phyloP scores from a whole-genome alignment of 257 asterid species.

The Agastache rugosa region DNA sequence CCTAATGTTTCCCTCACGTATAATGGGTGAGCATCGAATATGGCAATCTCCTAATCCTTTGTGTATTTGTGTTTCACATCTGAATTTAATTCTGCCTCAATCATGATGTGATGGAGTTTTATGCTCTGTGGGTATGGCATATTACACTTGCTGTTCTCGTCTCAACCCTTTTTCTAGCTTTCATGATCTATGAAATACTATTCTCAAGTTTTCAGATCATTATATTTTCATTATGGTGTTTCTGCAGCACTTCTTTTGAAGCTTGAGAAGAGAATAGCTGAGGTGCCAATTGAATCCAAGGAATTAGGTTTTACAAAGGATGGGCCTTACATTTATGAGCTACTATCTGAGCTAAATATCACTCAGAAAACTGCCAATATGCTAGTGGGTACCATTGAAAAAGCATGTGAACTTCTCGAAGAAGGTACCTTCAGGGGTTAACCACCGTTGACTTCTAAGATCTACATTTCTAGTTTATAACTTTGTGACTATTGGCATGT shows the following conservation, averaged over 20 bases:
- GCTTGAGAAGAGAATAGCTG: constrained; percentile 89
- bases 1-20: constrained; percentile 26
- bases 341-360: constrained; percentile 81
- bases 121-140: constrained; percentile 19
- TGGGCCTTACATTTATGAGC: constrained; percentile 92
- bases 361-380: constrained; percentile 68
- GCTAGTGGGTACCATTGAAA: constrained; percentile 80
- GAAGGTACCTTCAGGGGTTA: constrained; percentile 66
- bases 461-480: constrained; percentile 29
- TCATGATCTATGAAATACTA: constrained; percentile 11
- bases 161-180: constrained; percentile 20
- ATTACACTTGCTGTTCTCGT: constrained; percentile 13
- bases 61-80: constrained; percentile 12
- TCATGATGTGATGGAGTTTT: constrained; percentile 25
- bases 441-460: constrained; percentile 33
- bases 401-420: constrained; percentile 81
- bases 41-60: constrained; percentile 17
- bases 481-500: constrained; percentile 13
- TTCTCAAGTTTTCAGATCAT: constrained; percentile 29
- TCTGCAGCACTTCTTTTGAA: constrained; percentile 90
- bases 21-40: constrained; percentile 24
- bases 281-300: constrained; percentile 82
- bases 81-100: constrained; percentile 29
- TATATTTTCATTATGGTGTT: constrained; percentile 42
- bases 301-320: constrained; percentile 91